Base-by-base conservation (phyloP, 2,329 filamentous ascomycete genomes). In the Trichoderma lentiforme region DNA sequence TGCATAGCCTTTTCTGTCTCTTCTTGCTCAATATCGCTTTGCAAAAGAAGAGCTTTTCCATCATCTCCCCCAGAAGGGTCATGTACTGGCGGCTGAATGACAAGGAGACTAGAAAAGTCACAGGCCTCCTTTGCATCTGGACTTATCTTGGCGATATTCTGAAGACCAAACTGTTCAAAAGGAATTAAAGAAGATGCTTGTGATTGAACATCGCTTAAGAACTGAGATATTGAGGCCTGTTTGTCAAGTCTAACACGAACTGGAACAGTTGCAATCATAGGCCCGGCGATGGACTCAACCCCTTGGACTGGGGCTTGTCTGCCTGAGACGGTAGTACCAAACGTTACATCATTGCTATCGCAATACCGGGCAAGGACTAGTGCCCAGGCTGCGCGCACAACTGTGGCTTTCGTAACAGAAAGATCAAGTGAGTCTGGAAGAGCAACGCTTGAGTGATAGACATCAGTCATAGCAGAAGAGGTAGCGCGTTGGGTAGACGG, bases 291-390 rank as follows among this genome's bases (percentile, higher is more conserved):
- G 14, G 51, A 43, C 15, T 74, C 72, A 28, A 75, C 64, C 4
- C 74, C 74, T 14, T 51, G 28, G 21, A 77, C 63, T 8, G 70
- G 68, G n/a, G 72, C 72, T 5, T 76, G 64, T 32, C 76, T 73
- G n/a, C 76, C 76, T 2, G 72, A 74, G 18, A 75, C 60, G 2
- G 73, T 68, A 4, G 64, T 34, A 14, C 75, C 76, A 70, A 75
- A 77, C 2, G 68, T 21, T n/a, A 76, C 64, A 43, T 71, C 73
- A 36, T 65, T 66, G 8, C 73, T 80, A 71, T 36, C 78, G 73
- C 82, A 78, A 62, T 84, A 83, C 3, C 80, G 74, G 0, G 79
- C 79, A 2, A 82, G 77, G 4, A 84, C 76, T 9, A 86, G 57
- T 6, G 76, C 70, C 75, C 77, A 77, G 3, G 79, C 76, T 2